These are phyloP conservation scores for Fusarium chlamydosporum DNA, from an alignment of 2,329 filamentous ascomycete genomes.

Conservation along the genomic window DNA sequence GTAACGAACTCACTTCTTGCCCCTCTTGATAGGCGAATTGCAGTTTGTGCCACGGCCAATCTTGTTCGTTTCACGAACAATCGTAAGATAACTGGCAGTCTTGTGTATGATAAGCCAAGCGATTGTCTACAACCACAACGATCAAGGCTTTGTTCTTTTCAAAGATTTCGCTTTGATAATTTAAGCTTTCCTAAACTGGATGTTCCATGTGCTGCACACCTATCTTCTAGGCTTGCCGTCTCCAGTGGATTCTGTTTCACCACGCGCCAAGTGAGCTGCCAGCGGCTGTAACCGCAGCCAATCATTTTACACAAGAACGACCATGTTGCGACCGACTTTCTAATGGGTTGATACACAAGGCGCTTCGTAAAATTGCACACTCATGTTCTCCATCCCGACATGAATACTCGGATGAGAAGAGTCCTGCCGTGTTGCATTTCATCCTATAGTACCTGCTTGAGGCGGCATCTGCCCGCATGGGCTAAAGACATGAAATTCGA, in stretches of 20 bases:
- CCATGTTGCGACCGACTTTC: conserved; percentile 14
- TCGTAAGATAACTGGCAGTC: background rate
- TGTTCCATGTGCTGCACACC: conserved; percentile 13
- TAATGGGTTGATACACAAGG: conserved; percentile 27
- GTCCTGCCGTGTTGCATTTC: background rate
- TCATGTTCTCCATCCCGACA: background rate
- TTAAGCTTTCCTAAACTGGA: conserved; percentile 23
- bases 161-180: conserved; percentile 17
- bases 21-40: background rate
- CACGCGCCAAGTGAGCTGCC: conserved; percentile 32
- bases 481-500: background rate
- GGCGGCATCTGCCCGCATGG: background rate
- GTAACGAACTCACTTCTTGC: background rate
- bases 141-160: background rate
- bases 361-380: conserved; percentile 35
- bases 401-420: background rate
- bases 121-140: background rate
- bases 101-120: background rate
- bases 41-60: background rate
- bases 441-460: background rate
- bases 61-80: background rate
- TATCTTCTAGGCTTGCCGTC: conserved; percentile 2
- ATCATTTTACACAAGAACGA: conserved; percentile 33
- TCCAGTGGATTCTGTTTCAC: conserved; percentile 28
- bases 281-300: conserved; percentile 32